phyloP scores from a whole-genome alignment of 345 rosid species.

The Heritiera fomes region DNA sequence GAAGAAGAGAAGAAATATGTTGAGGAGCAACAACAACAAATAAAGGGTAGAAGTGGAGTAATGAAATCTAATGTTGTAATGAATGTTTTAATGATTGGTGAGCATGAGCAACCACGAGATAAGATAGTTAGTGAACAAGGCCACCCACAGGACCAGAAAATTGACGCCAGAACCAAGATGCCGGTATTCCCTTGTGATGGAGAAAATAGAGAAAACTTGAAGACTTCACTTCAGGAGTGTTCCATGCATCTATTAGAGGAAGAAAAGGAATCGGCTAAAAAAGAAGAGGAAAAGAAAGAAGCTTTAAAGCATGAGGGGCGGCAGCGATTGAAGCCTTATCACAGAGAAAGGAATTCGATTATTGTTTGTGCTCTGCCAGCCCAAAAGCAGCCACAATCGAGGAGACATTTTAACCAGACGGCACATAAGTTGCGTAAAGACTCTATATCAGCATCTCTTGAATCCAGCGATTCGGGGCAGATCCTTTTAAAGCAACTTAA shows the following conservation, averaged over 20 bases:
- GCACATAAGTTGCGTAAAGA: not conserved
- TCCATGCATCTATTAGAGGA: not conserved
- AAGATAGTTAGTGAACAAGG: not conserved
- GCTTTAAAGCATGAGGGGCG: not conserved
- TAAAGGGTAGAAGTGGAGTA: not conserved
- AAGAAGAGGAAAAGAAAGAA: not conserved
- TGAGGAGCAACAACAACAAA: slow-evolving; percentile 4
- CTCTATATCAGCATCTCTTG: slow-evolving; percentile 4
- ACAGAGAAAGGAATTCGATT: not conserved
- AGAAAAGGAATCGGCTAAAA: too few relatives aligned
- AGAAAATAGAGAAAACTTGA: not conserved
- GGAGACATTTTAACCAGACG: not conserved
- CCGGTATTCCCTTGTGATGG: not conserved
- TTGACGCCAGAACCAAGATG: slow-evolving; percentile 6
- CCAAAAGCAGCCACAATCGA: not conserved
- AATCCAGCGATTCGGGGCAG: not conserved
- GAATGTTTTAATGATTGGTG: not conserved
- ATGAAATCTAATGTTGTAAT: not conserved
- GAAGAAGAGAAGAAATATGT: not conserved
- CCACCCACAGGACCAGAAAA: not conserved
- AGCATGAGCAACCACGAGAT: not conserved
- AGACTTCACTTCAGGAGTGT: not conserved
- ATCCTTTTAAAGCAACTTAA: not conserved
- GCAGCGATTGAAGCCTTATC: not conserved
- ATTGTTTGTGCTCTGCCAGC: slow-evolving; percentile 23